phyloP scores from a whole-genome alignment of 441 rosid species.

The Geranium incanum region DNA sequence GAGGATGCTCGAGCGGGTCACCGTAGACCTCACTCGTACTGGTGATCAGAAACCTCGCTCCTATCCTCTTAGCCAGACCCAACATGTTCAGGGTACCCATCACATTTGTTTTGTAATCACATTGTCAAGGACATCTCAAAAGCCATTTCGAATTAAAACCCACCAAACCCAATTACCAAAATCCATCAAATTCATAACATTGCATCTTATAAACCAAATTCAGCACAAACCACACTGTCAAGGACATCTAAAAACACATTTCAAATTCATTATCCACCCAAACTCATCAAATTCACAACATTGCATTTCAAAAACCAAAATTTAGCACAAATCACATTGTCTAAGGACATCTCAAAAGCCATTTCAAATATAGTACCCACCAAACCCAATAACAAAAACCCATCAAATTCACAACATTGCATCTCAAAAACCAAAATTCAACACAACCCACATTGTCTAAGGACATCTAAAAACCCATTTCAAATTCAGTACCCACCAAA shows the following conservation, averaged over 20 bases:
- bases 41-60: slow-evolving; percentile 85
- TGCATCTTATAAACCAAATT: too few relatives aligned
- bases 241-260: too few relatives aligned
- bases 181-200: too few relatives aligned
- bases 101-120: slow-evolving; percentile 82
- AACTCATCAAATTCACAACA: too few relatives aligned
- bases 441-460: too few relatives aligned
- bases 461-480: neutral
- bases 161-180: neutral
- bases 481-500: slow-evolving; percentile 9
- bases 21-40: slow-evolving; percentile 98
- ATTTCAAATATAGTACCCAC: too few relatives aligned
- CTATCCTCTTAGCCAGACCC: slow-evolving; percentile 97
- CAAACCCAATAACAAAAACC: too few relatives aligned
- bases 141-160: neutral
- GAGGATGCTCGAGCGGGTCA: slow-evolving; percentile 97
- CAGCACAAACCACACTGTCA: slow-evolving; percentile 20
- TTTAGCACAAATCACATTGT: neutral
- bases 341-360: too few relatives aligned
- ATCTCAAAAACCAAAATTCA: too few relatives aligned
- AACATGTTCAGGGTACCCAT: slow-evolving; percentile 97
- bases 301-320: neutral
- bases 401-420: too few relatives aligned
- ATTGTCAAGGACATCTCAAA: slow-evolving; percentile 40
- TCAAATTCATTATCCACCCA: too few relatives aligned